Evolutionary conservation across 805 yeast genomes (phyloP), one percentile per base, ranked within the genome.

Genomic region (Monosporozyma siamensis): DNA sequence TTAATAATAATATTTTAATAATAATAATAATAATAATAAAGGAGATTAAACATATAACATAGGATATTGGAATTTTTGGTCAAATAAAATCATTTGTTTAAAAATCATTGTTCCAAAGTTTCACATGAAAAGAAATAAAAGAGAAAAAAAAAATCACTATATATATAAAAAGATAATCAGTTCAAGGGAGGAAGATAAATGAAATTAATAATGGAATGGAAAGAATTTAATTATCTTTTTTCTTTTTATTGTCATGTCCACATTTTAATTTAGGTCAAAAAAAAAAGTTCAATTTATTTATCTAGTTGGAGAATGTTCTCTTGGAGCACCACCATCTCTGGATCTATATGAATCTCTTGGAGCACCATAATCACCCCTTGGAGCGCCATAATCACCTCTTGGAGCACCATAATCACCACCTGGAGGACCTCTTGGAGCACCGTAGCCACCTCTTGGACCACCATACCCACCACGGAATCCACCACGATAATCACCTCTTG

Each of bases 221-320:
- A 38, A n/a, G 9, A n/a, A n/a, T 37, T 37, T 24, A 6, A 11
- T 11, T 6, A 12, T n/a, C 12, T n/a, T 11, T n/a, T 27, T 27
- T 9, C 9, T 7, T 27, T 27, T 12, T 5, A 17, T 27, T 27
- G 14, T 27, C 4, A n/a, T 27, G 4, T 27, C 6, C 14, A n/a
- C 14, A n/a, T 27, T 14, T 27, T 27, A 12, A 27, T 12, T 14
- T 27, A 15, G 20, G 18, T 29, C 17, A 29, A 29, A 29, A 15
- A 14, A n/a, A n/a, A n/a, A n/a, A n/a, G n/a, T 23, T 18, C 10
- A 9, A 18, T 32, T 29, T 18, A 22, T 77, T 64, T 77, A 80
- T 69, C 86, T 78, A 50, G 82, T 73, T 66, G 88, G 87, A 47
- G 88, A 80, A 75, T 87, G 80, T 63, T 78, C 83, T 61, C 83